phyloP scores from a whole-genome alignment of 1,284 basidiomycete species.

The Ustilago hordei region DNA sequence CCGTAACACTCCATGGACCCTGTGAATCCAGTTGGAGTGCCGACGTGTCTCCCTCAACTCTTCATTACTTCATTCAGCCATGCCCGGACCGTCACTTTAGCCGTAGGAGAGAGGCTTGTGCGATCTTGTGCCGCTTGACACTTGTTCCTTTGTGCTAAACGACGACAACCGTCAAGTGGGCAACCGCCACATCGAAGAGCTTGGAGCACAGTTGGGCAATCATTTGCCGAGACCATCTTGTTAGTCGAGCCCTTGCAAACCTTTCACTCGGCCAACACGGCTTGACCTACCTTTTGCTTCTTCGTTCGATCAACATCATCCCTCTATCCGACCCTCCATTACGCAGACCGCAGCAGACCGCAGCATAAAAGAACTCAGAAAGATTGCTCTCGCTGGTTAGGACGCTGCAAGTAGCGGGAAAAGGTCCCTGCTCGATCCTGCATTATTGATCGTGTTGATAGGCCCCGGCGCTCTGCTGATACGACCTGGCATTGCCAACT shows the following conservation, averaged over 20 bases:
- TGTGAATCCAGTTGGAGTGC: too few relatives aligned
- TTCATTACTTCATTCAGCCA: neutral
- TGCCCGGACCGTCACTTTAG: neutral
- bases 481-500: neutral
- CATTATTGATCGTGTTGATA: neutral
- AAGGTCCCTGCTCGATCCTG: neutral
- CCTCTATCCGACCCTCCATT: neutral
- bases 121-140: conserved; percentile 3
- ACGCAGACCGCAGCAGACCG: neutral
- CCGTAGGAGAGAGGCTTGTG: neutral
- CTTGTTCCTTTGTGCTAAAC: neutral
- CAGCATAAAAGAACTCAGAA: neutral
- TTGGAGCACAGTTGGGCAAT: neutral
- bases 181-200: conserved; percentile 6
- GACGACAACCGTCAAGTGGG: neutral
- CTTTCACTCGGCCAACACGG: neutral
- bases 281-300: neutral
- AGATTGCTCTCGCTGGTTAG: conserved; percentile 1
- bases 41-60: too few relatives aligned
- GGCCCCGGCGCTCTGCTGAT: neutral
- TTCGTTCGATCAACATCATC: neutral
- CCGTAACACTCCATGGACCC: too few relatives aligned
- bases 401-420: neutral
- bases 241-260: neutral
- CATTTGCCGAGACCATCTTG: conserved; percentile 9